Base-by-base conservation (phyloP, 1,284 basidiomycete genomes). In the Athelia psychrophila region DNA sequence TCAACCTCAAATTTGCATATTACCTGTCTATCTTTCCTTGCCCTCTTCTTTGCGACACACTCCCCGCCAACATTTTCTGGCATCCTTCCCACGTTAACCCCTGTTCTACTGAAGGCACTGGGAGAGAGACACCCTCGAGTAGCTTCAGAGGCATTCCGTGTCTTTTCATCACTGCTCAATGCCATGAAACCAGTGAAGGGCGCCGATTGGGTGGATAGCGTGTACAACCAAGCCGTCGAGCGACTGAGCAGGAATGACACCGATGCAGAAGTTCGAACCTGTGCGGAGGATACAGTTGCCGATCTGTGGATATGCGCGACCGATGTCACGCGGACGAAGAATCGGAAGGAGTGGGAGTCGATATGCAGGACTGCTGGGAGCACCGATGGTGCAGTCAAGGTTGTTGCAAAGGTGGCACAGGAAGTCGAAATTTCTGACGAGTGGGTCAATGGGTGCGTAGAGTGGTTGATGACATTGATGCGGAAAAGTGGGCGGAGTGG, bases 231-330 rank as follows among this genome's bases (percentile, higher is more conserved):
- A 50, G 87, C 91, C 2, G 74, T 90, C 2, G 67, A 73, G 19
- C 79, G 93, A 33, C 73, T 99, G 36, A 81, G 76, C 48, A 89
- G 83, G 49, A 81, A 89, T 54, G 91, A 93, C 56, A 93, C 94
- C 3, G 96, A 98, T 66, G 86, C 92, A 12, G 94, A 98, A 58
- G 93, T 99, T 30, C 84, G 93, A 38, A 80, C 83, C 33, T 84
- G 82, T 56, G 93, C 93, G 0, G 88, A 98, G 61, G 83, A 88
- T 30, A 86, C 84, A 42, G 80, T 98, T 33, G 93, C 90, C 1
- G 88, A 93, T 61, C 71, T 98, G 3, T 90, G 98, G 79, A 81
- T 93, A 33, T 86, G 86, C 57, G 92, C 93, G 10, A 88, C 90
- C 0, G 92, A 94, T 49, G 73, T 84, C 16, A 73, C 86, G 42